Conservation (phyloP, 352 stramenopile species). For the Globisporangium lucens region DNA sequence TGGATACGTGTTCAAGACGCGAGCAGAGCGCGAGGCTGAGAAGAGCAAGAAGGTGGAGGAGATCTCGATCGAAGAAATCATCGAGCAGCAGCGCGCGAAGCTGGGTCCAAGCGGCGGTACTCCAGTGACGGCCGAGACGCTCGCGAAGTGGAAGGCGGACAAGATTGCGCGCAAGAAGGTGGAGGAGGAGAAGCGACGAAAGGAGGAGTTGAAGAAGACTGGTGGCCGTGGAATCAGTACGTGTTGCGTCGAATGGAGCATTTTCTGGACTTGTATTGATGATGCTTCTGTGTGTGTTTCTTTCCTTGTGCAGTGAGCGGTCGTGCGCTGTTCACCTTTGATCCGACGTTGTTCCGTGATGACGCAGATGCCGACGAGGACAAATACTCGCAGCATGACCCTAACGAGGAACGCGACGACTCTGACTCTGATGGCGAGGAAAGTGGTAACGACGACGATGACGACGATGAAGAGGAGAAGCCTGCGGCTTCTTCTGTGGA, state of each 20-base stretch:
- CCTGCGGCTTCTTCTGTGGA: slow-evolving; percentile 42
- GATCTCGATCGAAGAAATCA: slow-evolving; percentile 89
- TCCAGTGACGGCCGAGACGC: slow-evolving; percentile 83
- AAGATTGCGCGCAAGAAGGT: slow-evolving; percentile 71
- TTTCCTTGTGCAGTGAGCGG: slow-evolving; percentile 70
- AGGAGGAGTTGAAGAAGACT: slow-evolving; percentile 86
- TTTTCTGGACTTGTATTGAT: slow-evolving; percentile 10
- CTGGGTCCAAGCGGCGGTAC: slow-evolving; percentile 82
- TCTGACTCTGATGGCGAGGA: slow-evolving; percentile 26
- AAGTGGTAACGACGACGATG: slow-evolving; percentile 64
- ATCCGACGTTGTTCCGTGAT: slow-evolving; percentile 90
- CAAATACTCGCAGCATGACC: slow-evolving; percentile 69
- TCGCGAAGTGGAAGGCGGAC: slow-evolving; percentile 89
- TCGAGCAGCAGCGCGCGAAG: slow-evolving; percentile 87
- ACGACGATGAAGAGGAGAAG: slow-evolving; percentile 49
- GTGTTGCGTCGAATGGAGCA: slow-evolving; percentile 21
- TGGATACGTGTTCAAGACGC: slow-evolving; percentile 88
- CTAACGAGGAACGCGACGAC: slow-evolving; percentile 37
- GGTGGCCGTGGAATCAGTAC: slow-evolving; percentile 81
- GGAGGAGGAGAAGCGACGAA: slow-evolving; percentile 79
- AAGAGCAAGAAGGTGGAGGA: slow-evolving; percentile 82
- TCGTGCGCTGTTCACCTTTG: slow-evolving; percentile 88
- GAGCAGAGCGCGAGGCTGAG: slow-evolving; percentile 81
- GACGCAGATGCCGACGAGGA: slow-evolving; percentile 88
- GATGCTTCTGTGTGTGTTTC: slow-evolving; percentile 15